A percentile compares a stretch with the other conserved stretches of the same genome.
Conservation (phyloP, 2,329 filamentous ascomycete genomes). For the Claviceps lovelessii region DNA sequence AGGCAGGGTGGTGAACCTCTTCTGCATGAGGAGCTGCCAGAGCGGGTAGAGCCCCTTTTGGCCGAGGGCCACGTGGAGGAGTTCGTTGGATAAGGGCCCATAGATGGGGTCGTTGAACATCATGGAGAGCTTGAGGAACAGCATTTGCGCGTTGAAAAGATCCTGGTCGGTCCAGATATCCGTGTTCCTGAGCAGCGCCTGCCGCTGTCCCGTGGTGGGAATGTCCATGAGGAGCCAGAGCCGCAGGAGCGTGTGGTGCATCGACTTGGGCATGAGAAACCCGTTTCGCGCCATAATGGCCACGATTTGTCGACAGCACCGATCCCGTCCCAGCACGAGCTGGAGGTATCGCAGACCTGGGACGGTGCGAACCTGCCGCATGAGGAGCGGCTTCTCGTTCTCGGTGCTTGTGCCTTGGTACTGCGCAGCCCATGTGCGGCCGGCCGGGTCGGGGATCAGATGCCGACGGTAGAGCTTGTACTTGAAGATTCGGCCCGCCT, state of each 20-base stretch:
- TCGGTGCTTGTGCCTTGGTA: slow-evolving; percentile 3
- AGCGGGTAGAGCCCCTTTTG: slow-evolving; percentile 42
- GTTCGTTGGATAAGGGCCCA: slow-evolving; percentile 32
- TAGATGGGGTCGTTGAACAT: slow-evolving; percentile 49
- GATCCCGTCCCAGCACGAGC: slow-evolving; percentile 48
- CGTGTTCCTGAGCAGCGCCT: slow-evolving; percentile 36
- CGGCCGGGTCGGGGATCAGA: slow-evolving; percentile 45
- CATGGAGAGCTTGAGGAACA: slow-evolving; percentile 61
- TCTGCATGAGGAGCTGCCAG: slow-evolving; percentile 44
- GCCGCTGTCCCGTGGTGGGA: slow-evolving; percentile 39
- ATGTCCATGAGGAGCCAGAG: slow-evolving; percentile 63
- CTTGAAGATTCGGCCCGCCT: slow-evolving; percentile 42
- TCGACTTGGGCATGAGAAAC: slow-evolving; percentile 37
- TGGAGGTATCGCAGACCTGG: slow-evolving; percentile 54
- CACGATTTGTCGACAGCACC: slow-evolving; percentile 46
- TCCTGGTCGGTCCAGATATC: slow-evolving; percentile 44
- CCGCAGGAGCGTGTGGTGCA: slow-evolving; percentile 40
- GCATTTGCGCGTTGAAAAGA: slow-evolving; percentile 46
- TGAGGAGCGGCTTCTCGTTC: slow-evolving; percentile 4
- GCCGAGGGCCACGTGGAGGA: slow-evolving; percentile 45
- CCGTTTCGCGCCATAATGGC: slow-evolving; percentile 43
- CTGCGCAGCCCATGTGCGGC: slow-evolving; percentile 23
- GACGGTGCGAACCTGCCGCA: slow-evolving; percentile 30
- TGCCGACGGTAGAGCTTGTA: slow-evolving; percentile 44
- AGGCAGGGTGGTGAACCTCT: slow-evolving; percentile 30